These are phyloP conservation scores for Jatropha curcas DNA, from an alignment of 345 rosid genomes.

Conservation along the genomic window DNA sequence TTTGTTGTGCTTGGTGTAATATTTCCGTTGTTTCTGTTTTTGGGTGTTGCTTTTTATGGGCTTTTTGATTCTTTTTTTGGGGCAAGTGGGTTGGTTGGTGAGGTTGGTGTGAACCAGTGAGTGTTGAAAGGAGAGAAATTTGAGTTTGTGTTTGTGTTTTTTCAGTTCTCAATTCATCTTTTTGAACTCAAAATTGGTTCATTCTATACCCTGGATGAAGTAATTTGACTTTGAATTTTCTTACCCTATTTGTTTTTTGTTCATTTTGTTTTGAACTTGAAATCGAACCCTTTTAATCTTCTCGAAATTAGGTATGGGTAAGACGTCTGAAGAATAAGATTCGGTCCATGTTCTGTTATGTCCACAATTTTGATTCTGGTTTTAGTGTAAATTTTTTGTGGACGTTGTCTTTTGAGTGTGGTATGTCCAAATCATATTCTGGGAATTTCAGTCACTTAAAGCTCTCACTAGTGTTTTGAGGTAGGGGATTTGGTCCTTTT, in stretches of 20 bases:
- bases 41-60: neutral
- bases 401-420: neutral
- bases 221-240: slow-evolving; percentile 11
- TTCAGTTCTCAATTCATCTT: neutral
- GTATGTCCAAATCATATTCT: neutral
- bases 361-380: neutral
- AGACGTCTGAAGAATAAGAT: neutral
- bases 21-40: neutral
- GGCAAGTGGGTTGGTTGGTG: slow-evolving; percentile 12
- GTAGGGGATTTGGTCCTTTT: neutral
- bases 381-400: neutral
- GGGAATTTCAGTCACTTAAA: neutral
- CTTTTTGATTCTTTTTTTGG: slow-evolving; percentile 13
- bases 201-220: slow-evolving; percentile 11
- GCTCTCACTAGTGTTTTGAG: slow-evolving; percentile 4
- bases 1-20: neutral
- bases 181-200: slow-evolving; percentile 13
- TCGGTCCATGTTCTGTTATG: neutral
- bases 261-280: neutral
- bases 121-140: slow-evolving; percentile 6
- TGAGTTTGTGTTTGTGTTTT: neutral
- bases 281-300: neutral
- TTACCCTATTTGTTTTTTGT: neutral
- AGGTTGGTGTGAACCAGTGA: slow-evolving; percentile 24
- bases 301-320: neutral